Conservation (phyloP, 257 asterid genomes). For the Euphrasia confusa region DNA sequence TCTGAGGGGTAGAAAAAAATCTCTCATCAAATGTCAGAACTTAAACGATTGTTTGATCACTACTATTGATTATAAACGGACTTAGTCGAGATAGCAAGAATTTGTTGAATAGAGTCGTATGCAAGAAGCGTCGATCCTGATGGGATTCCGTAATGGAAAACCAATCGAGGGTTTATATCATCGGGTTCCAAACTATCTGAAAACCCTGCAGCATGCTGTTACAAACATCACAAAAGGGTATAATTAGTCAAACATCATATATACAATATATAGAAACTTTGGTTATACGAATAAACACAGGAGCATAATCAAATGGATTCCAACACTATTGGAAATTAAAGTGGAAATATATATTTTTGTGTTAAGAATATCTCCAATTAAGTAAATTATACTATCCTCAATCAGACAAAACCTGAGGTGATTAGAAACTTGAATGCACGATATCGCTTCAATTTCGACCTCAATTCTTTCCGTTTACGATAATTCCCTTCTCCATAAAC, state of each 20-base stretch:
- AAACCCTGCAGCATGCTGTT: conserved; percentile 68
- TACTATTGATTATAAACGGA: conserved; percentile 26
- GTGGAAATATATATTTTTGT: too few species aligned
- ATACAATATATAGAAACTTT: background rate
- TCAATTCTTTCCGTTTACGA: conserved; percentile 19
- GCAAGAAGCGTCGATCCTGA: conserved; percentile 58
- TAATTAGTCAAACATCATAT: background rate
- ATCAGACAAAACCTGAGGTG: too few species aligned
- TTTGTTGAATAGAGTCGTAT: conserved; percentile 55
- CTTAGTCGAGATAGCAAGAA: conserved; percentile 79
- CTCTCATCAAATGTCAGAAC: conserved; percentile 3
- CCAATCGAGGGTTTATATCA: conserved; percentile 54
- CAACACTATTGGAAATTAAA: too few species aligned
- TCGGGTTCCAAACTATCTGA: conserved; percentile 63
- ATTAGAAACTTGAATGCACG: conserved; percentile 17
- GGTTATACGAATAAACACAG: too few species aligned
- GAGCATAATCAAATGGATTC: too few species aligned
- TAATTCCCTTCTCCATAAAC: conserved; percentile 13
- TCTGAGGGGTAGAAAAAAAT: conserved; percentile 32
- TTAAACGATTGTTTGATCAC: background rate
- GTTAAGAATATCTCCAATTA: too few species aligned
- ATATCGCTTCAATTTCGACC: conserved; percentile 22
- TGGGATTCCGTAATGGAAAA: conserved; percentile 86
- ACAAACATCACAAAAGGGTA: conserved; percentile 3
- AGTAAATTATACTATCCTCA: too few species aligned